phyloP scores from a whole-genome alignment of 2,329 filamentous ascomycete genomes.

The Beauveria sp. region DNA sequence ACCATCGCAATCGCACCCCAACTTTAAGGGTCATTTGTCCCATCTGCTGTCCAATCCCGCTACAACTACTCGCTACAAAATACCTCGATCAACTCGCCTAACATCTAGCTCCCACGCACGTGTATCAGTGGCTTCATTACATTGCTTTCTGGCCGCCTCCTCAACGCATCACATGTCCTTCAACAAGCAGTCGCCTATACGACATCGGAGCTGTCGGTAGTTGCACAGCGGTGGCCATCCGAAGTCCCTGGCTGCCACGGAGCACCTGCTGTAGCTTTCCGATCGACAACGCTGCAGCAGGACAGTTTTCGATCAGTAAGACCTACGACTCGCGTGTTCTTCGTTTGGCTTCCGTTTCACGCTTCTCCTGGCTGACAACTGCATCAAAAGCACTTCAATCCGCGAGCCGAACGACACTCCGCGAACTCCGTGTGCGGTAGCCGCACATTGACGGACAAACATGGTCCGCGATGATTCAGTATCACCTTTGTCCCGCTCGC shows the following conservation, averaged over 20 bases:
- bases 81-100: not conserved
- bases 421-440: not conserved
- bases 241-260: not conserved
- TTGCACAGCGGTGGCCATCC: not conserved
- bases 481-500: constrained; percentile 18
- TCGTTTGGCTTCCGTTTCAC: not conserved
- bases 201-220: not conserved
- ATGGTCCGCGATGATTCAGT: constrained; percentile 18
- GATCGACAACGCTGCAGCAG: not conserved
- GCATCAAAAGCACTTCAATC: not conserved
- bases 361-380: not conserved
- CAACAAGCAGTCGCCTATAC: not conserved
- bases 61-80: not conserved
- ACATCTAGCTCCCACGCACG: not conserved
- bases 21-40: not conserved
- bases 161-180: not conserved
- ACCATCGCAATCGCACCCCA: constrained; percentile 1
- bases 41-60: not conserved
- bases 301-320: too few relatives aligned
- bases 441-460: not conserved
- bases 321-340: not conserved
- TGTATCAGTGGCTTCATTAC: not conserved
- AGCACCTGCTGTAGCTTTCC: not conserved
- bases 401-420: not conserved
- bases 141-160: not conserved